A percentile compares a stretch with the other conserved stretches of the same genome.
These are phyloP conservation scores for Neurospora sp. DNA, from an alignment of 495 filamentous ascomycete species.

Conservation along the genomic window DNA sequence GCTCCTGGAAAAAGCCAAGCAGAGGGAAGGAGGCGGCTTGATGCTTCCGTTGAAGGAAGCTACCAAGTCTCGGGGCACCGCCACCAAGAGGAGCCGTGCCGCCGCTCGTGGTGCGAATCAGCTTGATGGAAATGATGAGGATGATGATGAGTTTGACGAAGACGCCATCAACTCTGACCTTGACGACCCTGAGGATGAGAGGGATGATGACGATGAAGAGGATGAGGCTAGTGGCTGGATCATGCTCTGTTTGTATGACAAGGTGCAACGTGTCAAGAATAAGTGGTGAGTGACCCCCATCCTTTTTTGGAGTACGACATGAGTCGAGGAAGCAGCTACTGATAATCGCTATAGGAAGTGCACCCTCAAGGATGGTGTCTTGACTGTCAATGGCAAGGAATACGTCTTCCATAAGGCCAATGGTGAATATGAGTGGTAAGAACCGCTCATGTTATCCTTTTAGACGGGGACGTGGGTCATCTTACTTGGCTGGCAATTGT, in stretches of 20 bases:
- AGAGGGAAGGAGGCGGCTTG: conserved; percentile 71
- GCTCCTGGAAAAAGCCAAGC: conserved; percentile 55
- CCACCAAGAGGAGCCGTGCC: conserved; percentile 12
- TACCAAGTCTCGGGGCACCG: conserved; percentile 13
- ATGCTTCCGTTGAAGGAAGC: conserved; percentile 56
- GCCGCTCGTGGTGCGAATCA: conserved; percentile 28
- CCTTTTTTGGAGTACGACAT: neutral
- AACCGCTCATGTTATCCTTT: neutral
- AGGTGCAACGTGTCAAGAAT: conserved; percentile 98
- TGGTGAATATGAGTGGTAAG: conserved; percentile 95
- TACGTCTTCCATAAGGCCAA: conserved; percentile 97
- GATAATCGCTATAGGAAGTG: conserved; percentile 56
- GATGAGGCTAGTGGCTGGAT: conserved; percentile 69
- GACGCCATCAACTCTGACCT: conserved; percentile 99
- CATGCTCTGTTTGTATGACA: conserved; percentile 99
- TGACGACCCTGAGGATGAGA: conserved; percentile 83
- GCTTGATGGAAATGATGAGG: conserved; percentile 56
- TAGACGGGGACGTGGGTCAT: too few species aligned
- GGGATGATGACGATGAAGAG: conserved; percentile 68
- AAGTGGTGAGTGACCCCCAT: conserved; percentile 62
- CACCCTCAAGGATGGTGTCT: conserved; percentile 89
- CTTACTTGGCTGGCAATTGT: too few species aligned
- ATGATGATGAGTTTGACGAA: conserved; percentile 61
- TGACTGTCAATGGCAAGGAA: conserved; percentile 85
- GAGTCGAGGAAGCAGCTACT: neutral